Evolutionary conservation across 208 protist species (phyloP), one percentile per base, ranked within the genome.

Genomic region (Acanthamoeba divionensis): DNA sequence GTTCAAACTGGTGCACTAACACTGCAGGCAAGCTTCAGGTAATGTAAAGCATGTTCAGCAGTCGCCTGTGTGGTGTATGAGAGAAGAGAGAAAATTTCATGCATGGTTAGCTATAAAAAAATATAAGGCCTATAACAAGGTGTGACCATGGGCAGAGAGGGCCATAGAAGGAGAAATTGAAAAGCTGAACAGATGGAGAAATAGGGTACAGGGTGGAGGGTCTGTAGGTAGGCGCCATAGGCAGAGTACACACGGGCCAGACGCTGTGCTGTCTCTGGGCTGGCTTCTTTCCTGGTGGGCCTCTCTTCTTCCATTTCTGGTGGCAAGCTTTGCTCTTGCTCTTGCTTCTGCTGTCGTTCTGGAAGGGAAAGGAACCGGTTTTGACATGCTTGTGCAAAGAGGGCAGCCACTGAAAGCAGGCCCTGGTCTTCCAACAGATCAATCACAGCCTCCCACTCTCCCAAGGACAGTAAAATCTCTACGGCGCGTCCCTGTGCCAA

Each of bases 381-480:
- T n/a, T n/a, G 24, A 15, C 75, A 85, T 6, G 75, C 75, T 41
- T 57, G 50, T 13, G 75, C 75, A 29, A 85, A 33, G 31, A 85
- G 26, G n/a, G 52, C 75, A 15, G 75, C 75, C 36, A 31, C 31
- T 0, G 36, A 47, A 15, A 85, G 52, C 26, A 48, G 36, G 7
- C 75, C 75, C 21, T 47, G 36, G 15, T 31, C 45, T 24, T 85
- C 31, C 54, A 85, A 38, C 52, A 85, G n/a, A n/a, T 7, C 24
- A 1, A 85, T 38, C 6, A 41, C 75, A n/a, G 45, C 75, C 8
- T 31, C 54, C 5, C 45, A 15, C 6, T 62, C 75, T 15, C 75
- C 75, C 75, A 85, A 29, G 24, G 75, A 85, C 50, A 85, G 31
- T 41, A 57, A 21, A 12, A 85, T 65, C 54, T 85, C 75, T n/a